These are phyloP conservation scores for Amaranthus tricolor DNA, from an alignment of 179 eudicot species.

Conservation along the genomic window DNA sequence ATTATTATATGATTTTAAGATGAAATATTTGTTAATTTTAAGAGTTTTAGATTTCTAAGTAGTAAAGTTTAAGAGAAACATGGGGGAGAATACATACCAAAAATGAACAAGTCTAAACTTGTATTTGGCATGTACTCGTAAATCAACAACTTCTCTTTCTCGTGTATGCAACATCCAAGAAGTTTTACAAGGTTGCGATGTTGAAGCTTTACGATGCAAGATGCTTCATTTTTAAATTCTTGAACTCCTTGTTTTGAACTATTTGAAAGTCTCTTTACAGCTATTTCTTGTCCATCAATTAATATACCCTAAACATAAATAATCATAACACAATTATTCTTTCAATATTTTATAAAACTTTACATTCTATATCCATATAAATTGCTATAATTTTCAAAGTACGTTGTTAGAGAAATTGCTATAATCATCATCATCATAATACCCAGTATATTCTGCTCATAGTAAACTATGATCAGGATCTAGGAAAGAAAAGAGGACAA, in stretches of 20 bases:
- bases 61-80: too few relatives aligned
- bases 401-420: too few relatives aligned
- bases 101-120: conserved; percentile 42
- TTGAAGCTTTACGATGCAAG: conserved; percentile 37
- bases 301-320: conserved; percentile 24
- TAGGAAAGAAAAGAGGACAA: too few relatives aligned
- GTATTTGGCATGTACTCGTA: conserved; percentile 46
- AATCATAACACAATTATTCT: neutral
- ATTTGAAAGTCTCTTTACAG: conserved; percentile 35
- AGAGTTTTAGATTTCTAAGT: too few relatives aligned
- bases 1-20: too few relatives aligned
- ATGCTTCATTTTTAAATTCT: conserved; percentile 35
- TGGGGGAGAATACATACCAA: conserved; percentile 25
- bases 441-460: too few relatives aligned
- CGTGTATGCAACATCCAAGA: conserved; percentile 41
- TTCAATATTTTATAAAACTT: too few relatives aligned
- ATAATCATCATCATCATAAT: too few relatives aligned
- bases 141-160: conserved; percentile 36
- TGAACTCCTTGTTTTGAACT: conserved; percentile 31
- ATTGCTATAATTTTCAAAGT: too few relatives aligned
- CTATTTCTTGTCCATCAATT: conserved; percentile 26
- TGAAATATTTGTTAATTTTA: too few relatives aligned
- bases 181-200: conserved; percentile 42
- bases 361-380: too few relatives aligned
- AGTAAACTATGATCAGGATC: too few relatives aligned